phyloP scores from a whole-genome alignment of 2,329 filamentous ascomycete species.

The Aspergillus ochraceoroseus region DNA sequence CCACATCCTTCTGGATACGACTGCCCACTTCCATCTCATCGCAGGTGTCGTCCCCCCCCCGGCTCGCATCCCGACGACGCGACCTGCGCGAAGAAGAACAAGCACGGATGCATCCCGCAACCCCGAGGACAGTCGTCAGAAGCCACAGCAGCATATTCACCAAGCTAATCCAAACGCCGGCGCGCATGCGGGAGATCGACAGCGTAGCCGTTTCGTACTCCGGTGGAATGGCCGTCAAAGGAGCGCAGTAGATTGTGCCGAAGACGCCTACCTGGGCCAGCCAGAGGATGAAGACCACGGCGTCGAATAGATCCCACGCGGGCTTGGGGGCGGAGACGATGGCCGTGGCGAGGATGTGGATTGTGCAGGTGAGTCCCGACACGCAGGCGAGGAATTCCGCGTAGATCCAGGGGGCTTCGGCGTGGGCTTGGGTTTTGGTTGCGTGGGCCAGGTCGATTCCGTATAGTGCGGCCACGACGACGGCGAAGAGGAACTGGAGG shows the following conservation, averaged over 20 bases:
- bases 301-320: background rate
- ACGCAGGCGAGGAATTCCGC: conserved; percentile 16
- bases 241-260: conserved; percentile 5
- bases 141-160: conserved; percentile 8
- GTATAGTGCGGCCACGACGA: conserved; percentile 19
- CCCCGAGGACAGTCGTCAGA: conserved; percentile 1
- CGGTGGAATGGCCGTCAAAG: background rate
- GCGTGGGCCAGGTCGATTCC: conserved; percentile 19
- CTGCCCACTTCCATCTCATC: too few relatives aligned
- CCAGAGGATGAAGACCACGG: conserved; percentile 9
- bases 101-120: conserved; percentile 4
- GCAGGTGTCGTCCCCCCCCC: too few relatives aligned
- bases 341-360: conserved; percentile 8
- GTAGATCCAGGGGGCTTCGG: conserved; percentile 20
- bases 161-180: conserved; percentile 3
- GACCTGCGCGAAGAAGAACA: too few relatives aligned
- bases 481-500: conserved; percentile 19
- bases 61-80: too few relatives aligned
- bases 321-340: too few relatives aligned
- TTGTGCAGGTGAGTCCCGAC: conserved; percentile 15
- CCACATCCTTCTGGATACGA: too few relatives aligned
- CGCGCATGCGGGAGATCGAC: conserved; percentile 2
- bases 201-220: background rate
- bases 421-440: conserved; percentile 9
- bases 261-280: conserved; percentile 9